Conservation (phyloP, 2,329 filamentous ascomycete genomes). For the Trichoderma breve region DNA sequence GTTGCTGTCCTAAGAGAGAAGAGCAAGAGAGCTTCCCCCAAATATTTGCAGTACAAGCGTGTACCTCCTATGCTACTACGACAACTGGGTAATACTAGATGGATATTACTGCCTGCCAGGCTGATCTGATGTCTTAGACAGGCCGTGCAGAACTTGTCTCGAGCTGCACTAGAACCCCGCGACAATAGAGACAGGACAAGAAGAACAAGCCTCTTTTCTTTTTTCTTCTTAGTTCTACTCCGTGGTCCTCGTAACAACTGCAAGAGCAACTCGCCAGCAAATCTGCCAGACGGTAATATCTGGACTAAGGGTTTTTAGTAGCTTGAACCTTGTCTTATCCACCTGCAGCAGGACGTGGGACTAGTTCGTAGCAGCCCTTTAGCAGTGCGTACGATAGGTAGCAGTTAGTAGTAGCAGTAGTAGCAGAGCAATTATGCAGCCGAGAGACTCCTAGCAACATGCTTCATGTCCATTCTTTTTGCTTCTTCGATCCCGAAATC, state of each 20-base stretch:
- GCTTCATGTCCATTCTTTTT: not conserved
- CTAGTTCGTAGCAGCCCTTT: not conserved
- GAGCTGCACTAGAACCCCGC: not conserved
- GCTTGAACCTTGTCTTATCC: slow-evolving; percentile 17
- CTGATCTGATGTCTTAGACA: not conserved
- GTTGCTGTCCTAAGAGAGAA: not conserved
- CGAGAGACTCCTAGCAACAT: not conserved
- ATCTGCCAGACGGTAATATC: not conserved
- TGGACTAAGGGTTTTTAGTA: slow-evolving; percentile 3
- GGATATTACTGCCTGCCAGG: not conserved
- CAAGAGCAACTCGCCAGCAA: not conserved
- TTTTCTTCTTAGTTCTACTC: not conserved
- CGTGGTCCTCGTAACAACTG: not conserved
- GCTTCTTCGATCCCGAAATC: not conserved
- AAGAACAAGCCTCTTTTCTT: not conserved
- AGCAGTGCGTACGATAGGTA: not conserved
- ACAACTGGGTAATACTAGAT: not conserved
- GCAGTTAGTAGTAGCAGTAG: not conserved
- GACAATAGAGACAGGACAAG: not conserved
- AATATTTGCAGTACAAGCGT: not conserved
- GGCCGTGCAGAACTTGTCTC: not conserved
- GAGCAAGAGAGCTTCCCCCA: not conserved
- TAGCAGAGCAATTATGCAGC: not conserved
- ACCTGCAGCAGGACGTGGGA: not conserved
- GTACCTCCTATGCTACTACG: no score